Conservation (phyloP, 805 yeast species). For the Ogataea nonfermentans region DNA sequence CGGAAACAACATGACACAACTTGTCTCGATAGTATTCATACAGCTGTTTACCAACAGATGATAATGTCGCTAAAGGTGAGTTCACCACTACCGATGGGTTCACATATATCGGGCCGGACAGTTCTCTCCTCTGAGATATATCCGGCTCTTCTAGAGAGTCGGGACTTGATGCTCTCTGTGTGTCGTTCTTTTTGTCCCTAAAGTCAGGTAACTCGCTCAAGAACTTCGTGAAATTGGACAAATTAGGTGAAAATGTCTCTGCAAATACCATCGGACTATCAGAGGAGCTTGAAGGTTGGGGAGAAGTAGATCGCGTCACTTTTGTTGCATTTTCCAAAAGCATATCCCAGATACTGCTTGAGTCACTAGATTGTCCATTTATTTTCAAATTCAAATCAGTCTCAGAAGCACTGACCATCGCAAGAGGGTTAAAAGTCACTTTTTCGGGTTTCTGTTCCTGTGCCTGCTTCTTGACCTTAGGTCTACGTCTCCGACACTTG, state of each 20-base stretch:
- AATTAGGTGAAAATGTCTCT: conserved; percentile 25
- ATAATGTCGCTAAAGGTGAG: conserved; percentile 30
- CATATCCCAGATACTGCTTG: conserved; percentile 11
- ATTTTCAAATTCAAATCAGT: background rate
- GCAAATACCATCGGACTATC: conserved; percentile 6
- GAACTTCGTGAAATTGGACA: conserved; percentile 19
- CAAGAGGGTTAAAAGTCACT: conserved; percentile 32
- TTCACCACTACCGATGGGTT: conserved; percentile 32
- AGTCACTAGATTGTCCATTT: background rate
- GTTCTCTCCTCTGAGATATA: conserved; percentile 4
- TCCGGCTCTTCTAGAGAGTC: background rate
- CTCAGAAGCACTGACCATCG: conserved; percentile 18
- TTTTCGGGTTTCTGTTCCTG: conserved; percentile 1
- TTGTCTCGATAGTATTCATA: conserved; percentile 50
- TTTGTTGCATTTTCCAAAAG: conserved; percentile 5
- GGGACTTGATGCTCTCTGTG: background rate
- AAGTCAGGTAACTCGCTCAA: conserved; percentile 21
- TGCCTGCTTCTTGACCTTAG: conserved; percentile 14
- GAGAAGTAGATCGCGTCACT: background rate
- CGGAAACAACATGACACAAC: conserved; percentile 42
- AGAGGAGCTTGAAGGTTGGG: background rate
- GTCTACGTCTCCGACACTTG: conserved; percentile 42
- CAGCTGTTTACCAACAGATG: conserved; percentile 37
- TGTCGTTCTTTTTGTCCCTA: conserved; percentile 11
- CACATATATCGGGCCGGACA: conserved; percentile 20